These are phyloP conservation scores for Acanthamoeba culbertsoni DNA, from an alignment of 208 protist species.

Conservation along the genomic window DNA sequence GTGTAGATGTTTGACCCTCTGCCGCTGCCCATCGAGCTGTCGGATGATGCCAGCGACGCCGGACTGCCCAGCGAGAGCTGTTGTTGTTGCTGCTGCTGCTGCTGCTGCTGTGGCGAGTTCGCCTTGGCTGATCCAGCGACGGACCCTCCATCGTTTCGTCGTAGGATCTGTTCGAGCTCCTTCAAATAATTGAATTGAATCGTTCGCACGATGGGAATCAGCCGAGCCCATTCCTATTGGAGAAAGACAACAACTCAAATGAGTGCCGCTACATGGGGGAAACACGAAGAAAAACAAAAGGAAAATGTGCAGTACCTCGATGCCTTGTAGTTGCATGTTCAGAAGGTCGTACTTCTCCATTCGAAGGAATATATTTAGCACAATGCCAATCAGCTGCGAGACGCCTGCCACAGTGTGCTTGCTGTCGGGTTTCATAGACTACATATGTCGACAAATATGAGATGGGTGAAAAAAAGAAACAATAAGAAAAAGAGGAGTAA, in stretches of 20 bases:
- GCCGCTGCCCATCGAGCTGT: neutral
- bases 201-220: conserved; percentile 37
- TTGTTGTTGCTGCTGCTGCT: neutral
- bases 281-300: neutral
- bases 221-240: conserved; percentile 7
- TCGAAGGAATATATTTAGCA: conserved; percentile 28
- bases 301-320: neutral
- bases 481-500: neutral
- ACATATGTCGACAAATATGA: neutral
- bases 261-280: neutral
- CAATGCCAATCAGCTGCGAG: neutral
- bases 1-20: neutral
- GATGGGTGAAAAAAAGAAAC: neutral
- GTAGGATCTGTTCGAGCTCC: conserved; percentile 32
- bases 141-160: neutral
- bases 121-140: neutral
- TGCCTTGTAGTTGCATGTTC: conserved; percentile 34
- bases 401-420: conserved; percentile 5
- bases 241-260: neutral
- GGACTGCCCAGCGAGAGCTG: neutral
- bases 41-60: neutral
- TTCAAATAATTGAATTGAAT: conserved; percentile 52
- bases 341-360: conserved; percentile 35
- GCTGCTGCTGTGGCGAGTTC: neutral
- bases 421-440: conserved; percentile 18